These are phyloP conservation scores for Cladophialophora psammophila DNA, from an alignment of 2,329 filamentous ascomycete species.

Conservation along the genomic window DNA sequence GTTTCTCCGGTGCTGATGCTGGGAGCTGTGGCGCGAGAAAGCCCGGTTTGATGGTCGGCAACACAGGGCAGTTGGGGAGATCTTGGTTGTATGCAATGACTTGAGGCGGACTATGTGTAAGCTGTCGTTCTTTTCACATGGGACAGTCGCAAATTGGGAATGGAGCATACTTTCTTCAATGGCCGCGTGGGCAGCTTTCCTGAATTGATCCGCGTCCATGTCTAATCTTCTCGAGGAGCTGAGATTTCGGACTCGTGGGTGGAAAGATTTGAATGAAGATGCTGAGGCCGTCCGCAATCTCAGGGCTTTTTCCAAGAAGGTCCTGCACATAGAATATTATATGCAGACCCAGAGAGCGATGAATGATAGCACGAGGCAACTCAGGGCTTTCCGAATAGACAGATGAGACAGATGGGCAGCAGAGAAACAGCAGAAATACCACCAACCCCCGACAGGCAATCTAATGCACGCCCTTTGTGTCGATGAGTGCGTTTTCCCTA, in stretches of 20 bases:
- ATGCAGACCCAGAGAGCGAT: not conserved
- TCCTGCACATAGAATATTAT: slow-evolving; percentile 3
- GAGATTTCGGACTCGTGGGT: not conserved
- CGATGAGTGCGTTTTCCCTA: not conserved
- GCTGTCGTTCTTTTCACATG: slow-evolving; percentile 9
- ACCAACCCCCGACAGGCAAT: not conserved
- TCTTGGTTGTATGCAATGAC: slow-evolving; percentile 85
- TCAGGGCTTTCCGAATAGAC: not conserved
- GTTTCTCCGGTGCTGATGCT: slow-evolving; percentile 67
- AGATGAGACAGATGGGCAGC: not conserved
- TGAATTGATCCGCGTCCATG: slow-evolving; percentile 84
- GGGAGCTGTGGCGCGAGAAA: slow-evolving; percentile 85
- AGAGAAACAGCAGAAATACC: slow-evolving; percentile 3
- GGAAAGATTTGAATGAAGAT: not conserved
- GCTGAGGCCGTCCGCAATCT: not conserved
- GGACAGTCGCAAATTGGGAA: not conserved
- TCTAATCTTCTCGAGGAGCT: slow-evolving; percentile 7
- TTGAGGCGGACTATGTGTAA: slow-evolving; percentile 56
- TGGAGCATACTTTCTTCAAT: slow-evolving; percentile 77
- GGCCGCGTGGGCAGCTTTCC: slow-evolving; percentile 75
- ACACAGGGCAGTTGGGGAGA: slow-evolving; percentile 72
- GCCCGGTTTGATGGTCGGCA: slow-evolving; percentile 81
- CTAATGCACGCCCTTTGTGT: not conserved
- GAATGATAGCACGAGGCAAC: no score
- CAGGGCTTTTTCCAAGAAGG: not conserved